These are phyloP conservation scores for Phytophthora tentaculata DNA, from an alignment of 352 stramenopile species.

Conservation along the genomic window DNA sequence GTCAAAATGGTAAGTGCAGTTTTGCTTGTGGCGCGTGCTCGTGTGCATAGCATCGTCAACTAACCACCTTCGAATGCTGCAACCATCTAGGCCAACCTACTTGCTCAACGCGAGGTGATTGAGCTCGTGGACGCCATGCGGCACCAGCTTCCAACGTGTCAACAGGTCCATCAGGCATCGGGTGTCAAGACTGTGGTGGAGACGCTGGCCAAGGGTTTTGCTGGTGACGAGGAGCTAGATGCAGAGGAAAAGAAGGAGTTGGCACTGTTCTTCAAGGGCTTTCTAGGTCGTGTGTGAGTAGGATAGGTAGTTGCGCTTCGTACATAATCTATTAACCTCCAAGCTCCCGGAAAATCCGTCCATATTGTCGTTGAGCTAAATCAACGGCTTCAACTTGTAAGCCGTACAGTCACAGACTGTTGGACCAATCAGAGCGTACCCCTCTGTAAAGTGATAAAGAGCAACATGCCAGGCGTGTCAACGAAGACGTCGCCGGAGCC, in stretches of 20 bases:
- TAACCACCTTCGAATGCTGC: slow-evolving; percentile 3
- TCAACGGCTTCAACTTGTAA: too few relatives aligned
- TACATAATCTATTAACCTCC: slow-evolving; percentile 27
- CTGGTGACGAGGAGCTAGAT: slow-evolving; percentile 47
- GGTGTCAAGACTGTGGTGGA: slow-evolving; percentile 52
- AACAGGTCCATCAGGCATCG: slow-evolving; percentile 42
- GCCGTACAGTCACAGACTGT: background rate
- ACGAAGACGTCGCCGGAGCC: slow-evolving; percentile 46
- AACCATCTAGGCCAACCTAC: slow-evolving; percentile 38
- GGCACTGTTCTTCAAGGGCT: slow-evolving; percentile 45
- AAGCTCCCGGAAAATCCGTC: background rate
- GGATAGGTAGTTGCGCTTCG: slow-evolving; percentile 9
- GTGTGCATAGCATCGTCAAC: background rate
- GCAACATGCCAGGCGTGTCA: slow-evolving; percentile 9
- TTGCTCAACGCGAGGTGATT: slow-evolving; percentile 52
- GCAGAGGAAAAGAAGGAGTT: slow-evolving; percentile 65
- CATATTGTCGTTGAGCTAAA: too few relatives aligned
- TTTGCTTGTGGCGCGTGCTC: background rate
- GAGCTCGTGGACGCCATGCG: slow-evolving; percentile 68
- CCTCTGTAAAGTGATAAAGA: slow-evolving; percentile 8
- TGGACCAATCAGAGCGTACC: slow-evolving; percentile 1
- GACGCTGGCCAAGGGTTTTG: slow-evolving; percentile 32
- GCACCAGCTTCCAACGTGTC: slow-evolving; percentile 65
- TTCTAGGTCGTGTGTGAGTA: slow-evolving; percentile 36
- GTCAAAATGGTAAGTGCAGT: slow-evolving; percentile 46